Percentiles rank a stretch among this genome's conserved stretches.
Conservation (phyloP, 495 filamentous ascomycete species). For the Penicillium argentinense region DNA sequence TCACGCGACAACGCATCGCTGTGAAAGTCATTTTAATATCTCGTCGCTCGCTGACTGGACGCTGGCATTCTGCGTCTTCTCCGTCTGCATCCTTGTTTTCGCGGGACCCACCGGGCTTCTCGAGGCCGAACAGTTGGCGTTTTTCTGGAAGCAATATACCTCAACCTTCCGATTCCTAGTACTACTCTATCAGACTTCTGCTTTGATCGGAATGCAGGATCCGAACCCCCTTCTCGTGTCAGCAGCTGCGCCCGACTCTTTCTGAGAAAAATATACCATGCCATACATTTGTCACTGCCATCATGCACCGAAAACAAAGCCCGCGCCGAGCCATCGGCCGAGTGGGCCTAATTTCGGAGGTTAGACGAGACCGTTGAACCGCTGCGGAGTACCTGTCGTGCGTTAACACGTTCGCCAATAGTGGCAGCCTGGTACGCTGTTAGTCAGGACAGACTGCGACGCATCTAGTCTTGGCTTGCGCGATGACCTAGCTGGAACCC, state of each 20-base stretch:
- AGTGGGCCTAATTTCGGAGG: conserved; percentile 15
- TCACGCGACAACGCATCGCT: conserved; percentile 5
- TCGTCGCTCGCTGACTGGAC: too few relatives aligned
- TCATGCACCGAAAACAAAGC: background rate
- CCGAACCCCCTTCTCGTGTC: too few relatives aligned
- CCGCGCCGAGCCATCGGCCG: conserved; percentile 17
- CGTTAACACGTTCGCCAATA: conserved; percentile 2
- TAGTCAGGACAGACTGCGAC: background rate
- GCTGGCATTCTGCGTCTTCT: too few relatives aligned
- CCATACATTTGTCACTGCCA: background rate
- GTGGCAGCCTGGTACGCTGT: background rate
- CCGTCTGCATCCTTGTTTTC: too few relatives aligned
- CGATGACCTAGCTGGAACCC: too few relatives aligned
- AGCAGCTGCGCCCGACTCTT: background rate
- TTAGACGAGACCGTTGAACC: conserved; percentile 17
- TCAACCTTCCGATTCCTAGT: background rate
- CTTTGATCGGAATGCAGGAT: too few relatives aligned
- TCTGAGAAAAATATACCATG: background rate
- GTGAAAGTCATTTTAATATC: too few relatives aligned
- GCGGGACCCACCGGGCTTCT: conserved; percentile 5
- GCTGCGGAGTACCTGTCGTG: conserved; percentile 16
- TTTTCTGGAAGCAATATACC: conserved; percentile 4
- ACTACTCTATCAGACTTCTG: background rate
- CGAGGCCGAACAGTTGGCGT: background rate
- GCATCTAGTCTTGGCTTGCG: background rate